Evolutionary conservation across 1,284 basidiomycete genomes (phyloP), one percentile per base, ranked within the genome.

Genomic region (Melampsora allii-populina): DNA sequence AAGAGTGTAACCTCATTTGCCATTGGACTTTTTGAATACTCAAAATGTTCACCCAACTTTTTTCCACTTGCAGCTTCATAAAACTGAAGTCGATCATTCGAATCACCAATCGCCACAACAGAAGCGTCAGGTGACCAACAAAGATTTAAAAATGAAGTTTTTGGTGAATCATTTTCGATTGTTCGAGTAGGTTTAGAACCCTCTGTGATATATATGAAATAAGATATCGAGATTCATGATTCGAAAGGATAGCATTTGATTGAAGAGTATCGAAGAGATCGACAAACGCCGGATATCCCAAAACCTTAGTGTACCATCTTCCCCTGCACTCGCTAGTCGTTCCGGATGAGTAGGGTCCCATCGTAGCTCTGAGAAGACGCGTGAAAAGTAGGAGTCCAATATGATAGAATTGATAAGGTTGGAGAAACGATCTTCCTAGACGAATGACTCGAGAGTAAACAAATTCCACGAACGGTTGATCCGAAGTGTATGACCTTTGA

Each of bases 291-390:
- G 33, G 5, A 77, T 74, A 66, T 80, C 80, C 80, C 80, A 80
- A 4, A 80, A 73, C 9, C 79, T 69, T 2, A 80, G 79, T 14
- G 77, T 80, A 60, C 77, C 77, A 46, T 81, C 80, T 2, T 72
- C 76, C 12, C 75, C 73, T 2, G 78, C 79, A 3, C 77, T 79
- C 0, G 79, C 80, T 0, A 81, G 60, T 5, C 79, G 24, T 19
- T 81, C 79, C 0, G 80, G 78, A 31, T 79, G 65, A 5, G 72
- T 56, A 0, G 80, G 80, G 73, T 79, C 73, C 77, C 78, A 79
- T 58, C 66, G 29, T 10, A 67, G n/a, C 53, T 67, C 66, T 67
- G 24, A 50, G 48, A 66, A 17, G 42, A 50, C 17, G n/a, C 19
- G 10, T 33, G 48, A 36, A 12, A 2, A 42, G 61, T 48, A 31